Conservation (phyloP, 2,329 filamentous ascomycete genomes). For the Alternaria atra region DNA sequence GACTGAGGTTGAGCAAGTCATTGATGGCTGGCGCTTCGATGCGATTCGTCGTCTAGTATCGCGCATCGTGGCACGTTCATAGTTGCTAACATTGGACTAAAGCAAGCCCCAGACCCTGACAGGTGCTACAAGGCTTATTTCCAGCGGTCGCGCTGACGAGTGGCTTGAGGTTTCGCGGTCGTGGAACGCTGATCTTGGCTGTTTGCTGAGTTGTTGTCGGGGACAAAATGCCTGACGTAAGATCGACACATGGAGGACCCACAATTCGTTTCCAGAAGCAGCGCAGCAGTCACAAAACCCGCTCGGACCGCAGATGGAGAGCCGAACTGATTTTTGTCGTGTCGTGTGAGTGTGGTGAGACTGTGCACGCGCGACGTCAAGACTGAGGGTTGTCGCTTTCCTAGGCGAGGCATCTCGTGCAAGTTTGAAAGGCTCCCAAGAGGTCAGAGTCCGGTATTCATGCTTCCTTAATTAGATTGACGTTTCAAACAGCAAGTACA, state of each 20-base stretch:
- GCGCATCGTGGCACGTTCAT: not conserved
- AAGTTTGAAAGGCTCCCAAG: not conserved
- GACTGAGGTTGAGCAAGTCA: not conserved
- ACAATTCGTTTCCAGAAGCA: not conserved
- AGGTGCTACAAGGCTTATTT: not conserved
- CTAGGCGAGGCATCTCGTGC: not conserved
- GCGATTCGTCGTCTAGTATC: not conserved
- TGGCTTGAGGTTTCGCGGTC: not conserved
- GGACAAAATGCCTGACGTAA: constrained; percentile 8
- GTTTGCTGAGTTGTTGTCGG: not conserved
- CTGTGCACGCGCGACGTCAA: not conserved
- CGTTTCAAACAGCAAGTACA: not conserved
- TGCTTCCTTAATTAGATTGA: constrained; percentile 3
- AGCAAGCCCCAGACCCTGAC: not conserved
- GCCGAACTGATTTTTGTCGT: not conserved
- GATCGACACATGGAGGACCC: constrained; percentile 5
- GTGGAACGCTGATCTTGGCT: not conserved
- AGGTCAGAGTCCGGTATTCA: not conserved
- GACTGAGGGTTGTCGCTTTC: not conserved
- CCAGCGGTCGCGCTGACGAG: constrained; percentile 1
- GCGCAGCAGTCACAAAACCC: not conserved
- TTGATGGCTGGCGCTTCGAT: not conserved
- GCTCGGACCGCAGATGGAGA: constrained; percentile 2
- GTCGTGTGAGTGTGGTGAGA: not conserved
- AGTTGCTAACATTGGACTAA: not conserved